Base-by-base conservation (phyloP, 2,329 filamentous ascomycete species). In the Graphilbum fragrans region DNA sequence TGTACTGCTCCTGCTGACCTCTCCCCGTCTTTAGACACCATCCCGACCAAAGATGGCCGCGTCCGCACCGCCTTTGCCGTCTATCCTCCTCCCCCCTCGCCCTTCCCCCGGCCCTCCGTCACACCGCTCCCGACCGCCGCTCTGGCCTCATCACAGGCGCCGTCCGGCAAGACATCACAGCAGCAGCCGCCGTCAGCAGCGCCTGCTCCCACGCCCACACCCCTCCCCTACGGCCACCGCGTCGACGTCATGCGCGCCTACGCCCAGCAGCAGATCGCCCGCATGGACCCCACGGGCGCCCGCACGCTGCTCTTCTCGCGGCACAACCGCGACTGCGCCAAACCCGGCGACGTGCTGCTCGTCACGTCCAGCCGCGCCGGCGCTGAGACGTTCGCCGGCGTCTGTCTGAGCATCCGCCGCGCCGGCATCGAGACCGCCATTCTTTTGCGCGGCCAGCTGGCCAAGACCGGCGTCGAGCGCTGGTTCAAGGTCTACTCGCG, bases 401-500 rank as follows among this genome's bases (percentile, higher is more conserved):
- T 92, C 14, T 83, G 85, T 54, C 70, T 98, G 57, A 83, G 82
- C 56, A 88, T 98, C 58, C 83, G 88, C 42, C 74, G 86, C 41
- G 74, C 83, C n/a, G 87, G 87, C 45, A 75, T 92, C 45, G 90
- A 96, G 64, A 94, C 86, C 3, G 83, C 84, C 5, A 81, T 98
- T 42, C 66, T 94, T 45, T 70, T 98, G 45, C 76, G 92, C 43
- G 90, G 90, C 53, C 80, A 93, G 57, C 66, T 98, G 52, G 88
- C 86, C 50, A 77, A 84, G 52, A 77, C 93, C 7, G 85, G 86
- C 46, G 86, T 94, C 45, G 92, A 98, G 73, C 92, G 94, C 86
- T 94, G 86, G 80, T 87, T 84, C 64, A 98, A 98, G 70, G 71
- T 96, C 45, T 96, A 92, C 69, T 85, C 78, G 56, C 90, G 90